Percentiles rank a stretch among this genome's conserved stretches.
These are phyloP conservation scores for Nitzschia sp. DNA, from an alignment of 108 stramenopile genomes.

Conservation along the genomic window DNA sequence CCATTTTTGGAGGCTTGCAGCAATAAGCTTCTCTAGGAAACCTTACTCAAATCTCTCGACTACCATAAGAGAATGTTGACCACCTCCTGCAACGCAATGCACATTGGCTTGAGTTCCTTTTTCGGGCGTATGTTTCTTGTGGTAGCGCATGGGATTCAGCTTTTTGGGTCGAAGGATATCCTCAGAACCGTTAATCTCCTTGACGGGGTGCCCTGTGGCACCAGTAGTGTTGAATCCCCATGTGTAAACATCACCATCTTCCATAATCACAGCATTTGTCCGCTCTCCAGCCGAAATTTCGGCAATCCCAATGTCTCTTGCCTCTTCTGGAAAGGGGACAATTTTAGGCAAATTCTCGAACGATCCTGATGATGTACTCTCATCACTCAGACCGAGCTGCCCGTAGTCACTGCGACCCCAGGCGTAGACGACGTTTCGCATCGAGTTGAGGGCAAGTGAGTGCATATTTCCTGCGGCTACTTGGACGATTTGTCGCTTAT, in stretches of 20 bases:
- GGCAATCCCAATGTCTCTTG: constrained; percentile 4
- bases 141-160: constrained; percentile 25
- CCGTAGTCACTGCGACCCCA: constrained; percentile 89
- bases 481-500: constrained; percentile 50
- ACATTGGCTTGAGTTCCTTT: constrained; percentile 29
- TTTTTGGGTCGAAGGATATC: constrained; percentile 40
- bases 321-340: constrained; percentile 44
- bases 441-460: constrained; percentile 59
- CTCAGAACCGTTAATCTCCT: constrained; percentile 25
- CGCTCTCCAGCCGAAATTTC: constrained; percentile 46
- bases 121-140: constrained; percentile 9
- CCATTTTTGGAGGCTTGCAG: no score
- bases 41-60: constrained; percentile 27
- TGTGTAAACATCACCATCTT: constrained; percentile 72
- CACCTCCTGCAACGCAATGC: constrained; percentile 49
- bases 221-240: constrained; percentile 85
- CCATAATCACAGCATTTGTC: constrained; percentile 67
- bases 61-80: constrained; percentile 53
- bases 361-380: constrained; percentile 7
- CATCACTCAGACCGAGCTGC: constrained; percentile 60
- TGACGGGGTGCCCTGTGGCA: constrained; percentile 49
- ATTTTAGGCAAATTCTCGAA: constrained; percentile 31
- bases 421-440: constrained; percentile 61
- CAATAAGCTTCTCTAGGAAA: no score
- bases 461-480: constrained; percentile 77